A percentile compares a stretch with the other conserved stretches of the same genome.
Evolutionary conservation across 768 basidiomycete genomes (phyloP).

Genomic region (Leccinum variicolor): DNA sequence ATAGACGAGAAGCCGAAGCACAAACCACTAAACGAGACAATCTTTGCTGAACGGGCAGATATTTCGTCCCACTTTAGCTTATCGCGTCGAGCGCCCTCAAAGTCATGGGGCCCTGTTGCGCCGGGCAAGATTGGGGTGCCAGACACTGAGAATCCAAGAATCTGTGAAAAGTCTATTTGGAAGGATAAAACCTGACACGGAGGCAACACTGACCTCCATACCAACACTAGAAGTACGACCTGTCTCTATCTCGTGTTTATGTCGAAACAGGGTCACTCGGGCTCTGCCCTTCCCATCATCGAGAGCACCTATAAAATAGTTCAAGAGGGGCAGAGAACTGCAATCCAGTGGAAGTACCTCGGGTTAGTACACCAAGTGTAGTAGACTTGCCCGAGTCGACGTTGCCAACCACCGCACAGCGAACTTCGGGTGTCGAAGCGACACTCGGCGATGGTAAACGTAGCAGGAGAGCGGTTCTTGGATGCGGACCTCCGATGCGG

Average conservation of each 20-base stretch:
- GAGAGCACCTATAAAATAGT: constrained; percentile 49
- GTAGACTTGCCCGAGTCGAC: constrained; percentile 94
- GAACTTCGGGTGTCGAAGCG: constrained; percentile 82
- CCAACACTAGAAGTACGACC: constrained; percentile 95
- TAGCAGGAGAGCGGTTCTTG: constrained; percentile 59
- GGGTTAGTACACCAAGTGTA: constrained; percentile 91
- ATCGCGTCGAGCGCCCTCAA: constrained; percentile 70
- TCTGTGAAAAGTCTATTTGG: constrained; percentile 41
- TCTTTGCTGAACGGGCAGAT: constrained; percentile 82
- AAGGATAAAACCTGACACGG: neutral
- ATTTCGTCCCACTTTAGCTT: constrained; percentile 97
- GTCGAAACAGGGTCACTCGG: constrained; percentile 87
- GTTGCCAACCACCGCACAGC: constrained; percentile 95
- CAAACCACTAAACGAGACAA: constrained; percentile 87
- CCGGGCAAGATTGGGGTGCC: constrained; percentile 80
- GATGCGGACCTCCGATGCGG: constrained; percentile 42
- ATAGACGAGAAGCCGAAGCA: neutral
- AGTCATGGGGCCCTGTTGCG: constrained; percentile 50
- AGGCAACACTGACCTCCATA: constrained; percentile 72
- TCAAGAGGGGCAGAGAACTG: constrained; percentile 14
- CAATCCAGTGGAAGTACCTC: constrained; percentile 49
- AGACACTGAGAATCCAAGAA: constrained; percentile 79
- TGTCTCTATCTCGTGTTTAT: constrained; percentile 97
- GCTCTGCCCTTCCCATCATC: constrained; percentile 82
- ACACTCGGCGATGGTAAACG: constrained; percentile 76